These are phyloP conservation scores for Phytophthora sojae DNA, from an alignment of 352 stramenopile genomes.

Conservation along the genomic window DNA sequence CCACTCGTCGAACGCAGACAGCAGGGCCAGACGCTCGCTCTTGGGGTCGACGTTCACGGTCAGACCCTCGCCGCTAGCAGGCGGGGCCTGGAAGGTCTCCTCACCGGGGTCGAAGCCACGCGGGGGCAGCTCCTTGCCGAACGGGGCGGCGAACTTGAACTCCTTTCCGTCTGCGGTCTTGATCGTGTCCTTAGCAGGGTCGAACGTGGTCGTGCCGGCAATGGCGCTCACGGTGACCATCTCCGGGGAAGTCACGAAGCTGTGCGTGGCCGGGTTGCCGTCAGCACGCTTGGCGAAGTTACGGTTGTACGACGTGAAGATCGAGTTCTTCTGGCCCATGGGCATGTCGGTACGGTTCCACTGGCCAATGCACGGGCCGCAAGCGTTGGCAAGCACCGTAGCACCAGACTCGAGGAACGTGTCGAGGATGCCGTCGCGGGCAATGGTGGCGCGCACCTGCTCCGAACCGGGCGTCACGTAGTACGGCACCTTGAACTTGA, in stretches of 20 bases:
- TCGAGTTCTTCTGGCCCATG: conserved; percentile 93
- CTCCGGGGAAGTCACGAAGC: conserved; percentile 94
- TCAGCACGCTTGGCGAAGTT: conserved; percentile 96
- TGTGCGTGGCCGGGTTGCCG: conserved; percentile 93
- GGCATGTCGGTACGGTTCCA: conserved; percentile 93
- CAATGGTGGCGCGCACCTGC: conserved; percentile 93
- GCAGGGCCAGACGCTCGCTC: conserved; percentile 89
- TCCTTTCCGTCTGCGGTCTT: conserved; percentile 82
- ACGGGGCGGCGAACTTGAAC: conserved; percentile 93
- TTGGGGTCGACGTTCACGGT: conserved; percentile 83
- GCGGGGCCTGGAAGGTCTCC: conserved; percentile 93
- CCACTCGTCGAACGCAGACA: conserved; percentile 91
- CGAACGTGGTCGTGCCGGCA: conserved; percentile 90
- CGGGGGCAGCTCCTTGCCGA: conserved; percentile 92
- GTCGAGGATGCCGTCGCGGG: conserved; percentile 91
- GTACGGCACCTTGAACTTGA: conserved; percentile 94
- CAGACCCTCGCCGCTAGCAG: conserved; percentile 66
- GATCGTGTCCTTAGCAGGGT: conserved; percentile 92
- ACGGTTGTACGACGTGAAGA: conserved; percentile 96
- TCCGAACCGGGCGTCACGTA: conserved; percentile 94
- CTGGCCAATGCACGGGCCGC: conserved; percentile 94
- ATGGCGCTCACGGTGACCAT: conserved; percentile 92
- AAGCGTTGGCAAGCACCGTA: conserved; percentile 93
- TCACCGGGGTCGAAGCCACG: conserved; percentile 92
- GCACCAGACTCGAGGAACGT: conserved; percentile 91